Evolutionary conservation across 495 filamentous ascomycete species (phyloP), one percentile per base, ranked within the genome.

Genomic region (Penicillium bialowiezense): DNA sequence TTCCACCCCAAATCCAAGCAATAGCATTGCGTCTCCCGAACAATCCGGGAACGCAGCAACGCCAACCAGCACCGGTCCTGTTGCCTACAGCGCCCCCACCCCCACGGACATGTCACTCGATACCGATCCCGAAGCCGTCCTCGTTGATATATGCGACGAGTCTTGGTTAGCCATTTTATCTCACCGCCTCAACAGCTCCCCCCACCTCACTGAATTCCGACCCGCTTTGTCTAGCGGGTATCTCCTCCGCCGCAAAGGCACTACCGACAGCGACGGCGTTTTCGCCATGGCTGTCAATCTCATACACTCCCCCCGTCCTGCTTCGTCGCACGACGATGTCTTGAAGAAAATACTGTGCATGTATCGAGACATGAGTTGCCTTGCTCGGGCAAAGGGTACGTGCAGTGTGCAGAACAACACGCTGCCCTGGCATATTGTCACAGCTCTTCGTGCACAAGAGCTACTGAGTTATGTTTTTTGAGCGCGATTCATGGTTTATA

Each of bases 361-460:
- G 70, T 96, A 90, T 67, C 70, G 88, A 33, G 84, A 81, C n/a
- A 63, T 97, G 48, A 84, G 80, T 0, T 81, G 84, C 21, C 71
- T 97, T 60, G 88, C 87, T 20, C 77, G 85, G 45, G 78, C 80
- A 21, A 79, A 84, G 51, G 87, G 88, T 3, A 73, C 87, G 35
- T 73, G 82, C 41, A 80, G 83, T 38, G 72, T 74, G 15, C 82
- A 82, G 38, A 68, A 64, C 19, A 84, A 85, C 48, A 77, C 85
- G 0, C 62, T 91, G 54, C 91, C 91, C 18, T 92, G 88, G 87
- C 91, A 97, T 76, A 75, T 97, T 51, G 86, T 82, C 20, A 87
- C 82, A n/a, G 90, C 85, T 24, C 76, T 86, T 56, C 84, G 85
- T 64, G 87, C 67, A 17, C 73, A 76, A 39, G 68, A 73, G 56